Base-by-base conservation (phyloP, 805 yeast genomes). In the Kuraishia hungarica region DNA sequence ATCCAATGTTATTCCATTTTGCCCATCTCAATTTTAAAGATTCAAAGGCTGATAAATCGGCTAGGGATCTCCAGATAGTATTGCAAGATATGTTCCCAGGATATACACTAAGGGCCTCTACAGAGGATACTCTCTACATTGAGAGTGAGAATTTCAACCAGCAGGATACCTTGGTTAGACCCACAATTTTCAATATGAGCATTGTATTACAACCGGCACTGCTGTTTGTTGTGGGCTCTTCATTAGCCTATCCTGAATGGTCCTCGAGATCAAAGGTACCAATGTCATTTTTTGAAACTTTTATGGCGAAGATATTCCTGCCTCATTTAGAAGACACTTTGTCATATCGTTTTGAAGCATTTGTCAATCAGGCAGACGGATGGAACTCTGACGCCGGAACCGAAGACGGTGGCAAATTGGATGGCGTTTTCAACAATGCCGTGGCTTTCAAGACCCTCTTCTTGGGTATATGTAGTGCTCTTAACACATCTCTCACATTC, bases 101-200 rank as follows among this genome's bases (percentile, higher is more conserved):
- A 0, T 79, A 65, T 10, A 61, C 71, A 11, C 58, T 65, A 1
- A 63, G 70, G 17, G 57, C 54, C 39, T 61, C 11, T 2, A 52
- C 53, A 7, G 62, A 59, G 50, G 64, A 63, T 4, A 66, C 78
- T 1, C 72, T 80, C 5, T 87, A 80, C 61, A 80, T 88, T 50
- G 83, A 84, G 49, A 82, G 76, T 58, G 89, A 84, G 59, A 72
- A 80, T 2, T 77, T 76, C 57, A 74, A 82, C 22, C 78, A 80
- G 60, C 84, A 85, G 54, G 84, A 86, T 57, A 77, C 84, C 2
- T 68, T 89, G 46, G 87, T 88, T 1, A 82, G 84, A 0, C 83
- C 89, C 1, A 83, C 83, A 62, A 78, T 90, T 17, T 83, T 87
- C 68, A 89, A 91, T 62, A 89, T 92, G 86, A 78, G 92, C 59